phyloP scores from a whole-genome alignment of 1,284 basidiomycete species.

The Leccinum brunneo-olivaceum region DNA sequence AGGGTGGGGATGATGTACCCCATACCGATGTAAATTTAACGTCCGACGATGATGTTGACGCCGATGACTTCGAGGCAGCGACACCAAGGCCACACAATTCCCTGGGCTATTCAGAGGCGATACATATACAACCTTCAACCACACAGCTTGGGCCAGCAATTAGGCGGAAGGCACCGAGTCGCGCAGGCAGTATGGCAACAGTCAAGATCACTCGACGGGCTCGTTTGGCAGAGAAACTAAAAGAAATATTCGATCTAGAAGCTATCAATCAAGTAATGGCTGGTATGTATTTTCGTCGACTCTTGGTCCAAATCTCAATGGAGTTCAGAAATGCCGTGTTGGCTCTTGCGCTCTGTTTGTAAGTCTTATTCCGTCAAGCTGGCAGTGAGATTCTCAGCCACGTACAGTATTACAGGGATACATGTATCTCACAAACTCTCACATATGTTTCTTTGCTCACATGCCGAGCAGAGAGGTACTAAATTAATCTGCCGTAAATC shows the following conservation, averaged over 20 bases:
- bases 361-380: conserved; percentile 34
- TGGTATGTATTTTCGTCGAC: conserved; percentile 40
- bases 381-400: conserved; percentile 10
- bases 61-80: conserved; percentile 44
- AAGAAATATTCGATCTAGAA: conserved; percentile 77
- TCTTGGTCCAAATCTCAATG: conserved; percentile 14
- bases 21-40: conserved; percentile 26
- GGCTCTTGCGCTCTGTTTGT: conserved; percentile 82
- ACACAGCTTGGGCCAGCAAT: conserved; percentile 21
- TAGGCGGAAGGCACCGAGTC: conserved; percentile 28
- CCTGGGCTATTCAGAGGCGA: conserved; percentile 19
- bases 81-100: conserved; percentile 38
- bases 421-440: conserved; percentile 89
- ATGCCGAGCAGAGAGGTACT: conserved; percentile 81
- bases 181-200: conserved; percentile 63
- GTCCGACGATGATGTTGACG: conserved; percentile 52
- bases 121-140: conserved; percentile 1
- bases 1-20: conserved; percentile 12
- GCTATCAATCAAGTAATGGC: conserved; percentile 78
- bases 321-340: conserved; percentile 74
- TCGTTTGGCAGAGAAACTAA: conserved; percentile 75
- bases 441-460: conserved; percentile 96
- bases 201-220: conserved; percentile 64
- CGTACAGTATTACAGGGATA: conserved; percentile 85
- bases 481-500: conserved; percentile 1